Evolutionary conservation across 2,329 filamentous ascomycete species (phyloP), one percentile per base, ranked within the genome.

Genomic region (Fusarium sp.): DNA sequence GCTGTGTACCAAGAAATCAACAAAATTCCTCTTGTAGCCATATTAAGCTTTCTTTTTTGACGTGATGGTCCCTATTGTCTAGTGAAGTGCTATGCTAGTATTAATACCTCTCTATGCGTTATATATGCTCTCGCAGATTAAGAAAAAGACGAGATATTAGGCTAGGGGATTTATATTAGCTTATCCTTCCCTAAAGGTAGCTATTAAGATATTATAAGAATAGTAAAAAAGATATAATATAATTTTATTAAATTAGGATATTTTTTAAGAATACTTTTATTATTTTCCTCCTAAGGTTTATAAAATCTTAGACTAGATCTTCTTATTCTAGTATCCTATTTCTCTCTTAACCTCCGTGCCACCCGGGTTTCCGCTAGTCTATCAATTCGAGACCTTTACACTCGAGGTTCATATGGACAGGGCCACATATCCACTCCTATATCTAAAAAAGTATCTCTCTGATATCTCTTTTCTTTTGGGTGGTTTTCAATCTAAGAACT

Each of bases 1-100:
- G 86, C 87, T 88, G 87, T 90, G 88, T 90, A 90, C 83, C 85
- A 89, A 85, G 86, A 87, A 85, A 85, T 85, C 79, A 83, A 83
- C 81, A 83, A 84, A 84, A 83, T 85, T 86, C 81, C 81, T 84
- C 82, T 83, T 83, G 79, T 83, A 82, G 78, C 79, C 79, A 79
- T 77, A 79, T 75, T 68, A 76, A 74, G 62, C 69, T 78, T 75
- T 78, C 69, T 65, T 75, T 77, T 76, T 64, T 69, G 67, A 62
- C 46, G 71, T 76, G 74, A 73, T 65, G 14, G 51, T 31, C 33
- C n/a, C 10, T 31, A 0, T 9, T 12, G 33, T 12, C 55, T 40
- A 8, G 20, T 38, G 22, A 57, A 38, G 22, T 38, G 2, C 12
- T n/a, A 1, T 38, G 10, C 22, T 7, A 7, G 14, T 56, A 6